A percentile compares a stretch with the other conserved stretches of the same genome.
These are phyloP conservation scores for Saturnispora dispora DNA, from an alignment of 805 yeast genomes.

Conservation along the genomic window DNA sequence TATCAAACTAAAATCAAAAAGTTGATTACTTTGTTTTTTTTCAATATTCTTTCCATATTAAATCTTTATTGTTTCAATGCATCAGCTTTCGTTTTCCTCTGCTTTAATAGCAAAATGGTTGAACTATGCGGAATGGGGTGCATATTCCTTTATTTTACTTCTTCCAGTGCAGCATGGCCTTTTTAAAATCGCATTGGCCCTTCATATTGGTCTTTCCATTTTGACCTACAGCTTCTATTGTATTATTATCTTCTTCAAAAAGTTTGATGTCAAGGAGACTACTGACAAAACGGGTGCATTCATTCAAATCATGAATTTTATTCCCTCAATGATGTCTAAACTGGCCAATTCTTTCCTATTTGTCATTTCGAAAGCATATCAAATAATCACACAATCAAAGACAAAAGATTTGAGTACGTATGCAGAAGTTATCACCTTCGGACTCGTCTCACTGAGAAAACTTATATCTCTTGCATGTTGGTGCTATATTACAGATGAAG, in stretches of 20 bases:
- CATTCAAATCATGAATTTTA: conserved; percentile 13
- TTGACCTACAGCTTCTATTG: conserved; percentile 17
- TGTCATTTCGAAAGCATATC: conserved; percentile 3
- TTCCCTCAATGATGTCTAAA: conserved; percentile 20
- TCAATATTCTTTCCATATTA: not conserved
- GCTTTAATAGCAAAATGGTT: conserved; percentile 14
- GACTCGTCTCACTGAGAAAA: conserved; percentile 22
- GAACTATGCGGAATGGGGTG: conserved; percentile 9
- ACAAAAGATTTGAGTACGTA: conserved; percentile 3
- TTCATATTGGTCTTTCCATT: conserved; percentile 20
- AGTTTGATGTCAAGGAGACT: conserved; percentile 4
- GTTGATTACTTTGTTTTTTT: not conserved
- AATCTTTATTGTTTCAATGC: not conserved
- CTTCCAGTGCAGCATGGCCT: conserved; percentile 20
- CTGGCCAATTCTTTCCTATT: conserved; percentile 14
- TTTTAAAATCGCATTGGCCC: conserved; percentile 23
- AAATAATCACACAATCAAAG: not conserved
- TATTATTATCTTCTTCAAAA: conserved; percentile 18
- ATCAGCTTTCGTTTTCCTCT: conserved; percentile 3
- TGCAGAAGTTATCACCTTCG: conserved; percentile 19
- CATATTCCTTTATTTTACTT: conserved; percentile 11
- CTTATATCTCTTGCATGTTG: conserved; percentile 21
- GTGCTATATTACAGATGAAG: conserved; percentile 23
- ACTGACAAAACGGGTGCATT: conserved; percentile 15
- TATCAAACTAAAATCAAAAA: not conserved